Evolutionary conservation across 257 asterid species (phyloP).

Genomic region (Petunia secreta): DNA sequence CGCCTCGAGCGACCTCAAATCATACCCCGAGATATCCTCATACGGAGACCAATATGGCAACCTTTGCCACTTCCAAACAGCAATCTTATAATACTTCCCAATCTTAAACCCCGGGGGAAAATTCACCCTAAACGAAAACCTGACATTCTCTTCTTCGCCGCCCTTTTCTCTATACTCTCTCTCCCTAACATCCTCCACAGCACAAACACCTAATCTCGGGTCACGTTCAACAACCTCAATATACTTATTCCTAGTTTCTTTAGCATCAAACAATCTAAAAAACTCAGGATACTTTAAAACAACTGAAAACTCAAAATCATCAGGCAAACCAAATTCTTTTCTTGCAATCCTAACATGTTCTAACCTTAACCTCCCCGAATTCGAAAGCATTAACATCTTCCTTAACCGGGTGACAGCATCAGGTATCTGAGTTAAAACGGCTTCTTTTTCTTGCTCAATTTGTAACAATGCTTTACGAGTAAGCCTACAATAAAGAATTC

Average conservation of each 20-base stretch:
- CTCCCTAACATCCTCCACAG: constrained; percentile 72
- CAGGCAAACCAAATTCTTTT: constrained; percentile 79
- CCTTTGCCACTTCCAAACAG: constrained; percentile 97
- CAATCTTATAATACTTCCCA: constrained; percentile 81
- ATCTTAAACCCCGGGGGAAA: constrained; percentile 90
- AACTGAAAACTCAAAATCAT: constrained; percentile 79
- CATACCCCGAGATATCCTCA: constrained; percentile 75
- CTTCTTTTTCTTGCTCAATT: constrained; percentile 65
- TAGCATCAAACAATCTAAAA: constrained; percentile 78
- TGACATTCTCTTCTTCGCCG: constrained; percentile 71
- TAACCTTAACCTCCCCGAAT: constrained; percentile 68
- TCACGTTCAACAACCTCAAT: constrained; percentile 71
- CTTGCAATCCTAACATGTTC: constrained; percentile 88
- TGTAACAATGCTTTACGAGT: constrained; percentile 64
- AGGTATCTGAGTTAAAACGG: constrained; percentile 66
- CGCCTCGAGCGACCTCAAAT: constrained; percentile 84
- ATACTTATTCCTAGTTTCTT: constrained; percentile 83
- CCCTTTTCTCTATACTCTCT: constrained; percentile 75
- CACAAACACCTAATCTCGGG: constrained; percentile 53
- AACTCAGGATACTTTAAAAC: constrained; percentile 63
- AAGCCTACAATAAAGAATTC: constrained; percentile 73
- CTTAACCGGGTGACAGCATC: constrained; percentile 64
- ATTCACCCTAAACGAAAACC: constrained; percentile 74
- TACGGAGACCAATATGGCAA: constrained; percentile 94
- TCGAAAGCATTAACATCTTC: constrained; percentile 67